Evolutionary conservation across 202 grass and related monocot genomes (phyloP).

Genomic region (Schoenoplectus tabernaemontani): DNA sequence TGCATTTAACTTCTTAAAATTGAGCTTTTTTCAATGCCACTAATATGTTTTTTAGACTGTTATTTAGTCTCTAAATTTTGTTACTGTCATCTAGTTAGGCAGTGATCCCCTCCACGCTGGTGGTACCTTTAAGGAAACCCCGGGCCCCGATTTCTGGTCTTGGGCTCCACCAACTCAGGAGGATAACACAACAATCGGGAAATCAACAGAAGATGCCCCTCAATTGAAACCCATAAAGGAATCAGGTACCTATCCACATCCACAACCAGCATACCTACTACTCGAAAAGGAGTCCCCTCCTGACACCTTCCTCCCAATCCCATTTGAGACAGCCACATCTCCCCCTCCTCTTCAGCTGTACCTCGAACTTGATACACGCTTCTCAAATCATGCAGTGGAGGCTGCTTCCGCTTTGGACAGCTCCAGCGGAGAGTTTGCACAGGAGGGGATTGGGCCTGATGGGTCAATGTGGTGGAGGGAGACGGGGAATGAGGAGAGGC

Average conservation of each 20-base stretch:
- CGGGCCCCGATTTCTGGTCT: conserved; percentile 95
- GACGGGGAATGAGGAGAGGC: conserved; percentile 65
- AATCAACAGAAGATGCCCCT: conserved; percentile 25
- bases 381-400: conserved; percentile 63
- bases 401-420: conserved; percentile 46
- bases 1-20: not conserved
- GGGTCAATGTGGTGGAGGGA: conserved; percentile 95
- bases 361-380: conserved; percentile 48
- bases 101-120: conserved; percentile 31
- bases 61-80: not conserved
- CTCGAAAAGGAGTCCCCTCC: conserved; percentile 64
- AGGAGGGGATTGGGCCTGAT: conserved; percentile 50
- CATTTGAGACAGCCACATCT: conserved; percentile 60
- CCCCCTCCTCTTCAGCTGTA: conserved; percentile 81
- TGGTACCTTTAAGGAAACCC: conserved; percentile 50
- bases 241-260: conserved; percentile 32
- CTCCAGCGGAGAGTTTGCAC: conserved; percentile 38
- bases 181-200: conserved; percentile 21
- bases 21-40: not conserved
- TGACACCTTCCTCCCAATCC: conserved; percentile 58
- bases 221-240: conserved; percentile 40
- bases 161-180: conserved; percentile 60
- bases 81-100: not conserved
- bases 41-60: not conserved
- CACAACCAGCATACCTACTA: conserved; percentile 48